Base-by-base conservation (phyloP, 2,329 filamentous ascomycete genomes). In the Ascochyta rabiei region DNA sequence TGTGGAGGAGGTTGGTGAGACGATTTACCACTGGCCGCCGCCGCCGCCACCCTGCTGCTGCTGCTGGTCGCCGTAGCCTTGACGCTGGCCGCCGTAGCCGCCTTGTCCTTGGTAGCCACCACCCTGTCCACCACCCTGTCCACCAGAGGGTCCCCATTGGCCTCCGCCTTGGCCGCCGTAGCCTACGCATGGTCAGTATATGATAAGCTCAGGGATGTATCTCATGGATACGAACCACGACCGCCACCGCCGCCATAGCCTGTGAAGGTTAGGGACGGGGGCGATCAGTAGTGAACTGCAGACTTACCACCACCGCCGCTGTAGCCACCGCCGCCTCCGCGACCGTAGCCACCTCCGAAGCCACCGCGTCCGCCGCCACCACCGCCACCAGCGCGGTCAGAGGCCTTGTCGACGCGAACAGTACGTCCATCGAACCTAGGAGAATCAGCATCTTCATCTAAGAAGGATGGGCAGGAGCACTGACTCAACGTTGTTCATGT, bases 381-480 rank as follows among this genome's bases (percentile, higher is more conserved):
- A 31, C 82, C 80, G 48, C 84, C 81, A 46, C 81, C 81, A 48
- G 86, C 84, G 48, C 83, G 84, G 77, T 97, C 93, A 54, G 91
- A 93, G 59, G 93, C 95, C 78, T 93, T 96, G 80, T 98, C 93
- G 63, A 99, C 93, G 67, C 93, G 92, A 75, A 99, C 97, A 63
- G 86, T 87, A 68, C 93, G 91, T 62, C 93, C 93, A 77, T 98
- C 93, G 77, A 98, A 96, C 70, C 93, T 96, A 64, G 46, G 50
- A 28, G 19, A 15, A 52, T 73, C 38, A 72, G 63, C 43, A 45
- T 13, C 12, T 44, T 33, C 24, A 6, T 9, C 9, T 26, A 16
- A 23, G 24, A 10, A 7, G 24, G 13, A 34, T 15, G 26, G n/a
- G 39, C 8, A 43, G 43, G 35, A 33, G 28, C 30, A 73, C 90